Conservation (phyloP, 2,329 filamentous ascomycete genomes). For the Dactylellina haptotyla region DNA sequence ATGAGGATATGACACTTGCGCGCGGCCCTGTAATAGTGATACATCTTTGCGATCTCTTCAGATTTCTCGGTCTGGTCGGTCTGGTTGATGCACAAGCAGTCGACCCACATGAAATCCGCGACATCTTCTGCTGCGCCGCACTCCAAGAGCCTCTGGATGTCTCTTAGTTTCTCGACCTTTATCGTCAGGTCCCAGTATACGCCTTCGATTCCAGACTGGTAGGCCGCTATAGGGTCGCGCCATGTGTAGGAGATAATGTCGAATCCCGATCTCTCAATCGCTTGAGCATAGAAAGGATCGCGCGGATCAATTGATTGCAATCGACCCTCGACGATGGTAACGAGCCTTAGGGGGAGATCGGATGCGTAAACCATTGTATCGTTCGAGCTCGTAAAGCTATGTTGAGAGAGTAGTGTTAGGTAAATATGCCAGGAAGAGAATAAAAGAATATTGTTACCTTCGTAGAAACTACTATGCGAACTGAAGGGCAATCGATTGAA, state of each 20-base stretch:
- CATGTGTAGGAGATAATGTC: slow-evolving; percentile 28
- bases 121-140: neutral
- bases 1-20: slow-evolving; percentile 58
- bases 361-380: neutral
- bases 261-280: neutral
- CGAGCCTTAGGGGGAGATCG: slow-evolving; percentile 13
- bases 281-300: neutral
- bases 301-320: neutral
- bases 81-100: slow-evolving; percentile 58
- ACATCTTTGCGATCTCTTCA: slow-evolving; percentile 54
- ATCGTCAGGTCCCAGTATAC: slow-evolving; percentile 13
- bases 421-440: neutral
- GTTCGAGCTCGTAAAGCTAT: neutral
- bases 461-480: no score
- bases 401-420: neutral
- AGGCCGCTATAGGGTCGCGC: neutral
- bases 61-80: slow-evolving; percentile 40
- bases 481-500: no score
- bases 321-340: neutral
- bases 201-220: slow-evolving; percentile 9
- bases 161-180: neutral
- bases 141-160: slow-evolving; percentile 6
- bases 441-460: no score
- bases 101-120: slow-evolving; percentile 55
- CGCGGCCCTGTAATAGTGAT: slow-evolving; percentile 56